phyloP scores from a whole-genome alignment of 1,284 basidiomycete species.

The Pisolithus thermaeus region DNA sequence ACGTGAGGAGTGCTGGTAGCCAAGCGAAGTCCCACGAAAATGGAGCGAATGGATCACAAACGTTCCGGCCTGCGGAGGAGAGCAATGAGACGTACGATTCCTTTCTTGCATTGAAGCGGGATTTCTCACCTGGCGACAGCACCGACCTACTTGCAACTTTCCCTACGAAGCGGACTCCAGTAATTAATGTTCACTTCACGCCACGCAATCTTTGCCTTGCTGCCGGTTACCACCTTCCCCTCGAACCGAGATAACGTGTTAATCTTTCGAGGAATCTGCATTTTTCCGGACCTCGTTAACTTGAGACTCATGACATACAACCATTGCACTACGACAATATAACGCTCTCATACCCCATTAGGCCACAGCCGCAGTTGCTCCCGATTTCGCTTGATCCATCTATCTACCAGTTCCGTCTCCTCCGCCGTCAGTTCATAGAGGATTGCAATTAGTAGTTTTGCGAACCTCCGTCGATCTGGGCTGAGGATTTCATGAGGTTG shows the following conservation, averaged over 20 bases:
- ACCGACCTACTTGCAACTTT: conserved; percentile 88
- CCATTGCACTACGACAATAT: background rate
- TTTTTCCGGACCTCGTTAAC: background rate
- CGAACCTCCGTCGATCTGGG: background rate
- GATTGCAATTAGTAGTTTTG: conserved; percentile 1
- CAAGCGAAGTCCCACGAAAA: conserved; percentile 49
- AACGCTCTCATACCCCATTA: background rate
- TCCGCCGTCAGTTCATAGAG: conserved; percentile 1
- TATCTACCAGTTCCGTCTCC: conserved; percentile 5
- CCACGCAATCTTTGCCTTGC: conserved; percentile 91
- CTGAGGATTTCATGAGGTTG: conserved; percentile 1
- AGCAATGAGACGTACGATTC: conserved; percentile 50
- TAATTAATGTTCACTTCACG: conserved; percentile 91
- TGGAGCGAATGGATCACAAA: conserved; percentile 33
- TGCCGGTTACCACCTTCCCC: conserved; percentile 63
- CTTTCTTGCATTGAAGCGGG: conserved; percentile 1
- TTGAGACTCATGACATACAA: background rate
- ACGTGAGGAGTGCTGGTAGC: conserved; percentile 81
- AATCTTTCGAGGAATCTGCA: background rate
- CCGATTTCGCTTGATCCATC: conserved; percentile 4
- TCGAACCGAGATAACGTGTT: conserved; percentile 45
- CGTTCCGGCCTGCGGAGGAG: conserved; percentile 36
- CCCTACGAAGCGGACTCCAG: conserved; percentile 92
- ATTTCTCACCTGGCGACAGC: conserved; percentile 35
- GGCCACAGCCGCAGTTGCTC: conserved; percentile 1